A percentile compares a stretch with the other conserved stretches of the same genome.
phyloP scores from a whole-genome alignment of 2,329 filamentous ascomycete genomes.

The Phoma sp. region DNA sequence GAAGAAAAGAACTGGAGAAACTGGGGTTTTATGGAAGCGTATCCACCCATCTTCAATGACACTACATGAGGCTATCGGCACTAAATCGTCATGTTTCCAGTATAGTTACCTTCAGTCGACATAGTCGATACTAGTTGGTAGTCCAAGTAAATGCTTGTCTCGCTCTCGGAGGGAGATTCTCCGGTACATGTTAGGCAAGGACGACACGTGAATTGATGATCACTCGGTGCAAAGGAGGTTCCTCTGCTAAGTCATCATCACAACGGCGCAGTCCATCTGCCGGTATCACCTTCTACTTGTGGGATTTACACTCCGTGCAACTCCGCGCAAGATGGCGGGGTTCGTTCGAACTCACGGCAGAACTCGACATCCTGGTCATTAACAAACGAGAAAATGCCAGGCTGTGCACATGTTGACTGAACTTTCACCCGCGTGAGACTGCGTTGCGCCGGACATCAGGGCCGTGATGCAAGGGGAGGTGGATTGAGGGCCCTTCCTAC shows the following conservation, averaged over 20 bases:
- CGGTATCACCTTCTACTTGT: constrained; percentile 42
- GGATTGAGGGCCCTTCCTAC: not conserved
- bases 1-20: not conserved
- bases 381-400: not conserved
- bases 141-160: not conserved
- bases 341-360: constrained; percentile 25
- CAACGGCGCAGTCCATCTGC: constrained; percentile 19
- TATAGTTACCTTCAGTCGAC: not conserved
- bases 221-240: not conserved
- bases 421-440: not conserved
- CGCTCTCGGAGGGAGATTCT: constrained; percentile 4
- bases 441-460: not conserved
- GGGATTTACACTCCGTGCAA: constrained; percentile 29
- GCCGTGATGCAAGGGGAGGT: constrained; percentile 3
- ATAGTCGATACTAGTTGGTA: not conserved
- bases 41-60: not conserved
- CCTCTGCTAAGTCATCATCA: constrained; percentile 23
- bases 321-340: constrained; percentile 32
- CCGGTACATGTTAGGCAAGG: constrained; percentile 1
- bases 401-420: not conserved
- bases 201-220: not conserved
- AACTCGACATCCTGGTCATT: constrained; percentile 20
- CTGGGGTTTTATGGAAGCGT: not conserved
- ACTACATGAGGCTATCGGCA: not conserved
- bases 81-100: not conserved